Evolutionary conservation across 2,329 filamentous ascomycete species (phyloP).

Genomic region (Byssothecium circinans): DNA sequence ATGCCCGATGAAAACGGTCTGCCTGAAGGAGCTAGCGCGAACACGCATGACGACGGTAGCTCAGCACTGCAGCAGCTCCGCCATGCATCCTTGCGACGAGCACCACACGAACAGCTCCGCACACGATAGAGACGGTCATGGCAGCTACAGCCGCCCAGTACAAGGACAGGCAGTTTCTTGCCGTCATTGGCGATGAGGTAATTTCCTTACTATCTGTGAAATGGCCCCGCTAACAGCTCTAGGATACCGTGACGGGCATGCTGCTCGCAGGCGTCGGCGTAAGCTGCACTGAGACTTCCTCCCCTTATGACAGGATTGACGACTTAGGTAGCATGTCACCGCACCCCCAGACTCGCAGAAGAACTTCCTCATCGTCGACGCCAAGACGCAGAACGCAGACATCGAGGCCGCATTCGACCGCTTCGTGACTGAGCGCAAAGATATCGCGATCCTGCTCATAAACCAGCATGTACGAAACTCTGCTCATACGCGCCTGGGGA

Average conservation of each 20-base stretch:
- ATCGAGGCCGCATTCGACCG: slow-evolving; percentile 90
- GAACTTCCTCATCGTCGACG: slow-evolving; percentile 96
- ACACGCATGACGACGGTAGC: slow-evolving; percentile 21
- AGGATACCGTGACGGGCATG: slow-evolving; percentile 96
- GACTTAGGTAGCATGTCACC: slow-evolving; percentile 75
- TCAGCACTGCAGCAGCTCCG: slow-evolving; percentile 22
- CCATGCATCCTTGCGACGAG: slow-evolving; percentile 20
- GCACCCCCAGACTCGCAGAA: slow-evolving; percentile 85
- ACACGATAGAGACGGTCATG: slow-evolving; percentile 48
- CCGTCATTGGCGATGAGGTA: slow-evolving; percentile 97
- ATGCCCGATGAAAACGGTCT: slow-evolving; percentile 19
- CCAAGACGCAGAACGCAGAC: slow-evolving; percentile 82
- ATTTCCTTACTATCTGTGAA: not conserved
- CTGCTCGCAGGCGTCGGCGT: slow-evolving; percentile 95
- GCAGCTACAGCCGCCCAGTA: slow-evolving; percentile 61
- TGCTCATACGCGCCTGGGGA: not conserved
- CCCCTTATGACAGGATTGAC: slow-evolving; percentile 5
- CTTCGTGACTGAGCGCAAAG: slow-evolving; percentile 88
- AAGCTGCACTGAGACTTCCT: slow-evolving; percentile 45
- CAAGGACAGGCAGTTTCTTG: slow-evolving; percentile 90
- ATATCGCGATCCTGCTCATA: slow-evolving; percentile 94
- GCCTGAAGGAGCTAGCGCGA: slow-evolving; percentile 5
- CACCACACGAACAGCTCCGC: slow-evolving; percentile 6
- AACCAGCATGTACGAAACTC: slow-evolving; percentile 80
- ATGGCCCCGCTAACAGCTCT: slow-evolving; percentile 15